Base-by-base conservation (phyloP, 2,329 filamentous ascomycete genomes). In the Monosporascus cannonballus region DNA sequence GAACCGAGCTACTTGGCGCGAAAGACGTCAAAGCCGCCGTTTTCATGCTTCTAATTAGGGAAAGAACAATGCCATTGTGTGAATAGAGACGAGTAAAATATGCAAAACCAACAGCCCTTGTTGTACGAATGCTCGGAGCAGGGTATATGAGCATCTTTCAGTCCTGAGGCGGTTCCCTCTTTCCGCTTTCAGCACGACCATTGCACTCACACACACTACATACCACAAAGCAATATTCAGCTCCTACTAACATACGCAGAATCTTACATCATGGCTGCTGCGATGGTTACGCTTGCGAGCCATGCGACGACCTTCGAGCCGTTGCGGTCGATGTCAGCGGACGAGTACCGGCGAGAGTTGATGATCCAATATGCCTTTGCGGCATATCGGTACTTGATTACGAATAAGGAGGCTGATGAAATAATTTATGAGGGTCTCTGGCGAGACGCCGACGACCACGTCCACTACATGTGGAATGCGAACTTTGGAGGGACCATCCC, bases 341-440 rank as follows among this genome's bases (percentile, higher is more conserved):
- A 51, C 15, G 27, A 49, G 17, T 49, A 52, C 11, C 47, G 50
- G 44, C 50, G 47, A 17, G 25, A 51, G 24, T 25, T 54, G 7
- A 54, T 57, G 46, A 52, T 54, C 9, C 37, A 50, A 14, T 57
- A 59, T 36, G 51, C 55, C 14, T 54, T 50, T 39, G 24, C 34
- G 14, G 49, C 37, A 2, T 54, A 55, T 47, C 14, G 47, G 5
- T 59, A 57, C 22, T 25, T 54, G n/a, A 48, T 57, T 27, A 57
- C 55, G 5, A 39, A 50, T 14, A 36, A 27, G 27, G 51, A 59
- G 17, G 42, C 49, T 4, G 44, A 52, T 7, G 55, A 55, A 18
- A 57, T 55, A 15, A 4, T 52, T 11, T 24, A 22, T 2, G 22
- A 45, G 20, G 36, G 37, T 3, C 42, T 52, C 27, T 56, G 54